Conservation (phyloP, 2,329 filamentous ascomycete species). For the Leptographium flavum region DNA sequence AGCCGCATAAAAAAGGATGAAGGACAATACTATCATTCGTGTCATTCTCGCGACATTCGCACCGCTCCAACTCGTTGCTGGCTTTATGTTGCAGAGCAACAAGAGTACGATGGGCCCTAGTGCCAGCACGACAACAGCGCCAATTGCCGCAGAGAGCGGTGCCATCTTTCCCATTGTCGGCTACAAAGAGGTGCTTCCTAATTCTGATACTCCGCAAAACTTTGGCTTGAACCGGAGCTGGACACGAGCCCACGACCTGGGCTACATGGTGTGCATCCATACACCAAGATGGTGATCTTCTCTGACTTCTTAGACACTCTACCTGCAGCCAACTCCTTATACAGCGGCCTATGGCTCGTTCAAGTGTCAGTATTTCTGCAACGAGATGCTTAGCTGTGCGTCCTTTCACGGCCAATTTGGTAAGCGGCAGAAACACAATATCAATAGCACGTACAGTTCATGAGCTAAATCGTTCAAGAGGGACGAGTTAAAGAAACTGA, state of each 20-base stretch:
- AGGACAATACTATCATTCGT: too few relatives aligned
- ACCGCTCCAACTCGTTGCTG: too few relatives aligned
- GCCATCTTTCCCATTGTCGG: background rate
- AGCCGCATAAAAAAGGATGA: too few relatives aligned
- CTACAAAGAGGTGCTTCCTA: background rate
- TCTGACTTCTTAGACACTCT: background rate
- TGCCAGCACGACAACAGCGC: background rate
- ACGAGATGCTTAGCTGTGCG: background rate
- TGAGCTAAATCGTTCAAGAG: background rate
- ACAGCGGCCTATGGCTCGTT: background rate
- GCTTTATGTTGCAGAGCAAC: too few relatives aligned
- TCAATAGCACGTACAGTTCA: background rate
- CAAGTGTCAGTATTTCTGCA: constrained; percentile 1
- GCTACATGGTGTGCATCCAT: background rate
- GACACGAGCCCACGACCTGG: background rate
- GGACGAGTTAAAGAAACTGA: background rate
- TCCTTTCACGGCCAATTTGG: background rate
- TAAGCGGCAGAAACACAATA: background rate
- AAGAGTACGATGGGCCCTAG: background rate
- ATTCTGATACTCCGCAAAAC: background rate
- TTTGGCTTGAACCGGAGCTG: background rate
- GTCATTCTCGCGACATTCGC: too few relatives aligned
- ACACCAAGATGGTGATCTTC: background rate
- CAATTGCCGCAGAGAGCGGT: too few relatives aligned
- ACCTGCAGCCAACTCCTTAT: background rate